A percentile compares a stretch with the other conserved stretches of the same genome.
Evolutionary conservation across 2,329 filamentous ascomycete genomes (phyloP).

Genomic region (Rasamsonia emersonii): DNA sequence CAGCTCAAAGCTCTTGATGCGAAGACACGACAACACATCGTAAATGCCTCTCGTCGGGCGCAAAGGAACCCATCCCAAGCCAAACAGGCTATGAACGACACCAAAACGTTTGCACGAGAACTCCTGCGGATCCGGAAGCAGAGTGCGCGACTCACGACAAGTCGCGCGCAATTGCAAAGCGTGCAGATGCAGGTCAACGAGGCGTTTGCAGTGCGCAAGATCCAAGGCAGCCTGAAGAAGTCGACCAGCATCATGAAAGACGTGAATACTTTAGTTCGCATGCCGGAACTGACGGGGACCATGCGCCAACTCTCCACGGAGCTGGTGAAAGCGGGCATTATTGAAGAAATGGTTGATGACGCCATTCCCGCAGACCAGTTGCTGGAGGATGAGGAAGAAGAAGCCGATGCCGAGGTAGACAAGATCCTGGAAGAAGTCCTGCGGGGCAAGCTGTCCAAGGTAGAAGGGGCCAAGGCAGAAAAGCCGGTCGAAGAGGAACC

Average conservation of each 20-base stretch:
- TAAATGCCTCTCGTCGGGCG: conserved; percentile 71
- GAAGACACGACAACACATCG: conserved; percentile 78
- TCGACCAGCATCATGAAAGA: conserved; percentile 95
- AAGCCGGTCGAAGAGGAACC: conserved; percentile 45
- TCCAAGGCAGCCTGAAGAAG: conserved; percentile 81
- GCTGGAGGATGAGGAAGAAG: conserved; percentile 62
- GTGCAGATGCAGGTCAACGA: conserved; percentile 98
- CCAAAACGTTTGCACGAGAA: conserved; percentile 80
- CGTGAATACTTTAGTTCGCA: conserved; percentile 72
- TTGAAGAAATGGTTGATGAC: conserved; percentile 95
- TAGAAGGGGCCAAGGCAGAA: conserved; percentile 48
- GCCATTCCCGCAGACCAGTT: conserved; percentile 65
- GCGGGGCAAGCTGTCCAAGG: conserved; percentile 67
- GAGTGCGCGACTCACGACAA: conserved; percentile 64
- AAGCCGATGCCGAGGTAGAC: conserved; percentile 79
- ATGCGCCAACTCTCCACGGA: conserved; percentile 84
- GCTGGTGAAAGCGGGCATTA: conserved; percentile 88
- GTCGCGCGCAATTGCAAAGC: conserved; percentile 82
- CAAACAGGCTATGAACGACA: conserved; percentile 71
- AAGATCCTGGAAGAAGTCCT: conserved; percentile 87
- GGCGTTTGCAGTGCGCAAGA: conserved; percentile 90
- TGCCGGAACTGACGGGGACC: conserved; percentile 79
- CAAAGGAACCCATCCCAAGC: conserved; percentile 71
- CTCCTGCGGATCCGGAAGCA: conserved; percentile 75
- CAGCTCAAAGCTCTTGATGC: conserved; percentile 68